Percentiles rank a stretch among this genome's conserved stretches.
Evolutionary conservation across 148 eudicot genomes (phyloP).

Genomic region (Vaccinium myrtillus): DNA sequence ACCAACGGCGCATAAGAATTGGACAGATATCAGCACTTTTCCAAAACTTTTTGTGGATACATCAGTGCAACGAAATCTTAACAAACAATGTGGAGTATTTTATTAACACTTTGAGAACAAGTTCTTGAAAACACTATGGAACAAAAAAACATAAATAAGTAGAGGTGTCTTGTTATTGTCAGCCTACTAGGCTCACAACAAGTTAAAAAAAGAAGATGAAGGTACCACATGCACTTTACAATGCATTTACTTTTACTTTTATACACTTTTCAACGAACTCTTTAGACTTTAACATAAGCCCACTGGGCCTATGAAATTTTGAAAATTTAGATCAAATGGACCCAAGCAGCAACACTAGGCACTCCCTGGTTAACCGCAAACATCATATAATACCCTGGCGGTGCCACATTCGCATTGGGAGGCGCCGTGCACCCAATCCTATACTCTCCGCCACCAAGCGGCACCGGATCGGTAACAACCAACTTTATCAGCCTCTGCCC

Average conservation of each 20-base stretch:
- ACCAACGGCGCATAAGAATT: neutral
- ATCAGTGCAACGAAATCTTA: neutral
- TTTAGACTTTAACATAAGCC: too few species aligned
- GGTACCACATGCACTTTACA: too few species aligned
- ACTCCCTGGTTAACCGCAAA: constrained; percentile 81
- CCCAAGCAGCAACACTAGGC: constrained; percentile 85
- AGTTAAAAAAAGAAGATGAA: neutral
- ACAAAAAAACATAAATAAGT: neutral
- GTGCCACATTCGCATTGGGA: constrained; percentile 62
- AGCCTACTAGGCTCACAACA: too few species aligned
- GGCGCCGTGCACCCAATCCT: constrained; percentile 62
- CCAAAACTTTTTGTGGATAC: neutral
- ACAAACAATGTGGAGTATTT: neutral
- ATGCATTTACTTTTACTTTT: too few species aligned
- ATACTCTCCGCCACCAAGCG: constrained; percentile 36
- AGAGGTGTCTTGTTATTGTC: too few species aligned
- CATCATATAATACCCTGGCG: constrained; percentile 90
- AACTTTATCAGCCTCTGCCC: constrained; percentile 87
- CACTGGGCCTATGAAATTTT: too few species aligned
- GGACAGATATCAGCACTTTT: neutral
- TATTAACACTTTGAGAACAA: neutral
- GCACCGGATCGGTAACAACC: constrained; percentile 32
- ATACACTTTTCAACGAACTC: too few species aligned
- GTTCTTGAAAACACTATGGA: neutral
- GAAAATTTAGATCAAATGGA: constrained; percentile 32